Base-by-base conservation (phyloP, 1,139 yeast species). In the Scheffersomyces parashehatae region DNA sequence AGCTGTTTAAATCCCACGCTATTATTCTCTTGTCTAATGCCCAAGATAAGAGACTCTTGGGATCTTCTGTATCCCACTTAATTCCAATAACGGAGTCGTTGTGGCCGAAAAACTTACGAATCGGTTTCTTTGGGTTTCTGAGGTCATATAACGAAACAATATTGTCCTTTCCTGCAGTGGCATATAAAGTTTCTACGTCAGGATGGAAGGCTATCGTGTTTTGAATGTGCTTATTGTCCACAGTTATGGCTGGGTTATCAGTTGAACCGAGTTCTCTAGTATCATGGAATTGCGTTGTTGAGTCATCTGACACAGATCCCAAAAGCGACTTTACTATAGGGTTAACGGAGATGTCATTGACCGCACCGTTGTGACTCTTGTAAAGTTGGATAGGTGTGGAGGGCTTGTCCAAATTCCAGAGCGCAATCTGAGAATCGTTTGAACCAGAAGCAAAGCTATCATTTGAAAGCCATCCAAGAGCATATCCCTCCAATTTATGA, bases 301-400 rank as follows among this genome's bases (percentile, higher is more conserved):
- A 77, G 58, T 86, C 95, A 58, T 88, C 95, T 6, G 89, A 75
- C 5, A 80, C 91, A 3, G 90, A 81, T 0, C 84, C 95, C 59
- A 88, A 82, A 24, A 85, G 53, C 3, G 71, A 64, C 16, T 71
- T 63, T 40, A 73, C 62, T 39, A 59, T 54, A 35, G 66, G 63
- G 51, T 79, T 83, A 78, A 83, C 79, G 3, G 85, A 67, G 31
- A 83, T 53, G 52, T 79, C 87, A 58, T 82, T 82, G 24, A 83
- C 73, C 1, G 74, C 77, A 1, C 81, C 77, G 8, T 60, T 52
- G 57, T 82, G 86, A 8, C 73, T 59, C 41, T 69, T 67, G 56
- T 75, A 75, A 4, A 67, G 60, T 48, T 66, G 72, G 11, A 65
- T 53, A 11, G 86, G 86, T 1, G 72, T 62, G 2, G 68, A 59